Conservation (phyloP, 352 stramenopile genomes). For the Plasmopara muralis region DNA sequence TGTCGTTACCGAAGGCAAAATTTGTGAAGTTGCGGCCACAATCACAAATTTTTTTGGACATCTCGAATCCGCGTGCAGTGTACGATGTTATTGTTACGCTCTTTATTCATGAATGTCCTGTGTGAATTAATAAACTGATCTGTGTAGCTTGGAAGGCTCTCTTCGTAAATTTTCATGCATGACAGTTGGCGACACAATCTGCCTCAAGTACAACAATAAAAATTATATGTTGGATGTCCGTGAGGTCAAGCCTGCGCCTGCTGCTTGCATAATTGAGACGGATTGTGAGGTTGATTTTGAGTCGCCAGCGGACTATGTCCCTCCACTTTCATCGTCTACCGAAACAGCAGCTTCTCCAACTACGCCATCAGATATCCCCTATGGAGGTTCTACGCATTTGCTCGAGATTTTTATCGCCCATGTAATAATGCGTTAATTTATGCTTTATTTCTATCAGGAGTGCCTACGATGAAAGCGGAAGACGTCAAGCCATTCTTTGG, state of each 20-base stretch:
- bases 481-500: constrained; percentile 36
- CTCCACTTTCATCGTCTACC: constrained; percentile 27
- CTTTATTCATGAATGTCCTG: background rate
- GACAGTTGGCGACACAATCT: constrained; percentile 97
- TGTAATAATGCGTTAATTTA: background rate
- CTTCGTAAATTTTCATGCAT: constrained; percentile 94
- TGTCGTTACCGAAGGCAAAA: constrained; percentile 93
- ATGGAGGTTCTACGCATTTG: constrained; percentile 35
- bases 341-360: constrained; percentile 19
- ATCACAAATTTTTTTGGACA: constrained; percentile 97
- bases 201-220: constrained; percentile 98
- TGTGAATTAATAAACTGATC: constrained; percentile 3
- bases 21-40: constrained; percentile 99
- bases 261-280: constrained; percentile 99
- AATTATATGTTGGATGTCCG: constrained; percentile 98
- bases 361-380: constrained; percentile 43
- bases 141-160: constrained; percentile 61
- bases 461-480: constrained; percentile 55
- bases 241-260: constrained; percentile 93
- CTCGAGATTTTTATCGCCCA: too few species aligned
- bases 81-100: constrained; percentile 47
- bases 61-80: constrained; percentile 97
- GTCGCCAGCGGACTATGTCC: constrained; percentile 84
- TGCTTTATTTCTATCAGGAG: constrained; percentile 21
- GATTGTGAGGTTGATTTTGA: constrained; percentile 99